Evolutionary conservation across 176 grass and related monocot species (phyloP).

Genomic region (Metroxylon sagu): DNA sequence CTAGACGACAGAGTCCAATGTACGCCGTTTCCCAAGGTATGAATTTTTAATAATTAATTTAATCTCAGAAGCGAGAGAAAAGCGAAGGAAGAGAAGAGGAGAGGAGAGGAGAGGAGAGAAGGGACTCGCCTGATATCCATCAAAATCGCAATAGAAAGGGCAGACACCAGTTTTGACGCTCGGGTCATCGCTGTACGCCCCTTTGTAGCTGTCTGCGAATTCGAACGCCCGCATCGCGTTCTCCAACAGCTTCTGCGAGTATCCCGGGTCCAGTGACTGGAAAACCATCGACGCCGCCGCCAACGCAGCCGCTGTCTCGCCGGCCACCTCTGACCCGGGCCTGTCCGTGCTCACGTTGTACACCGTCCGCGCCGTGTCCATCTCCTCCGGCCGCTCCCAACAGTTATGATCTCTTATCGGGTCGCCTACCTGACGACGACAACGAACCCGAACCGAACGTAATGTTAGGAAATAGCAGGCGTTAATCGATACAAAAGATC

Average conservation of each 20-base stretch:
- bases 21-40: too few relatives aligned
- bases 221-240: conserved; percentile 53
- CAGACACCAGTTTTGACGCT: conserved; percentile 58
- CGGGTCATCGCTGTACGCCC: conserved; percentile 79
- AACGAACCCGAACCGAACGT: too few relatives aligned
- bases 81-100: background rate
- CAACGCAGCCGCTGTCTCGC: conserved; percentile 80
- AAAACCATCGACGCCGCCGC: conserved; percentile 88
- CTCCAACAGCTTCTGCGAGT: conserved; percentile 47
- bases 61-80: background rate
- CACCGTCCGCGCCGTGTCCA: conserved; percentile 82
- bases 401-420: conserved; percentile 72
- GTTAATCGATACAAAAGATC: too few relatives aligned
- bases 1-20: too few relatives aligned
- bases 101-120: background rate
- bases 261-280: conserved; percentile 37
- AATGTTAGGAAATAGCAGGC: too few relatives aligned
- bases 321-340: conserved; percentile 75
- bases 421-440: conserved; percentile 48
- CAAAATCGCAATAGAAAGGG: conserved; percentile 92
- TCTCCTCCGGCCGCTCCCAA: conserved; percentile 95
- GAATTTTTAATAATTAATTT: too few relatives aligned
- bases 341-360: conserved; percentile 59
- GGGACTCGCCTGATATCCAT: conserved; percentile 72
- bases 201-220: conserved; percentile 75